phyloP scores from a whole-genome alignment of 192 early-diverging fungal species.

The Endogone sp. region DNA sequence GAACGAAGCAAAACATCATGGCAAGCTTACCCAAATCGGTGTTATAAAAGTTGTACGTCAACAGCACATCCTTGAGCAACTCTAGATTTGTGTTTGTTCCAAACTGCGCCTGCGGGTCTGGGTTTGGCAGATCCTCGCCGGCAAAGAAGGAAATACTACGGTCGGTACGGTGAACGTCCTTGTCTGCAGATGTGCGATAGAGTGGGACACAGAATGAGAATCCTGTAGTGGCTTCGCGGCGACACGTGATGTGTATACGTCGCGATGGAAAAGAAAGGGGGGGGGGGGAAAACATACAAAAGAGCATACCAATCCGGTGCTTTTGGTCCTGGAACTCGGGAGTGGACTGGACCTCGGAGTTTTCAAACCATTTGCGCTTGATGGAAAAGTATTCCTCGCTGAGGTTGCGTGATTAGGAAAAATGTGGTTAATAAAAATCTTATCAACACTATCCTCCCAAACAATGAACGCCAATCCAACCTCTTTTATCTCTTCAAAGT shows the following conservation, averaged over 20 bases:
- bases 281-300: not conserved
- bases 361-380: constrained; percentile 63
- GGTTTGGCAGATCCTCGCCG: constrained; percentile 55
- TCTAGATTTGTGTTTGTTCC: constrained; percentile 77
- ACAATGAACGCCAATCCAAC: not conserved
- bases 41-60: constrained; percentile 90
- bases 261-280: too few relatives aligned
- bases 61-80: constrained; percentile 85
- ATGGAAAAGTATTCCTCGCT: constrained; percentile 61
- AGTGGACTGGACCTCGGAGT: constrained; percentile 47
- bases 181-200: constrained; percentile 49
- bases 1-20: not conserved
- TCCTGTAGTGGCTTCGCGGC: too few relatives aligned
- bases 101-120: constrained; percentile 36
- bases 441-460: not conserved
- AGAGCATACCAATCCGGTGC: constrained; percentile 48
- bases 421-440: not conserved
- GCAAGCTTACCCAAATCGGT: constrained; percentile 54
- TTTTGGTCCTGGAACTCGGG: constrained; percentile 70
- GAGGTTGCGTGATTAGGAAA: not conserved
- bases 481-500: not conserved
- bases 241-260: too few relatives aligned
- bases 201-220: not conserved
- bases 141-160: constrained; percentile 80
- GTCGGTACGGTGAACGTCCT: constrained; percentile 97